Evolutionary conservation across 352 stramenopile genomes (phyloP), one percentile per base, ranked within the genome.

Genomic region (Phytopythium cucurbitacearum): DNA sequence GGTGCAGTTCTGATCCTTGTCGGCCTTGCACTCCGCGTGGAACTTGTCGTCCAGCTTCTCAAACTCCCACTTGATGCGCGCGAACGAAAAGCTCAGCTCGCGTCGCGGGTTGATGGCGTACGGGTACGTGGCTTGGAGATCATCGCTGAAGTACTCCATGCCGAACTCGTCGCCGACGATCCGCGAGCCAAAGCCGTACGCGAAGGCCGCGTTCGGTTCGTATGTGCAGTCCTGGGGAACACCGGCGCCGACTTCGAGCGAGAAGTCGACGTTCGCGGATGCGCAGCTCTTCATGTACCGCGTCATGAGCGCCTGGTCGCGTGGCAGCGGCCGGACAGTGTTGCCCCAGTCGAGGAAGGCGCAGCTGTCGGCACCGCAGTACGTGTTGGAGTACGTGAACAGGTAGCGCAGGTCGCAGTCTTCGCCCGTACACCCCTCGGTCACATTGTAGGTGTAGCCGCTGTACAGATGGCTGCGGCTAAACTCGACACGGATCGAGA

Each of bases 81-180:
- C 68, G 39, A 77, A 75, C 6, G 68, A 67, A n/a, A 77, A 59
- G 13, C 63, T 51, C 48, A 74, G 50, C 43, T 75, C 50, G 3
- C 65, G 68, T 5, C 68, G 55, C 12, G 65, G 55, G 10, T 67
- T 69, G 5, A 63, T 34, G 35, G 67, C 48, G 40, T 59, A 69
- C 11, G 65, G 68, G 2, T 1, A 21, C 4, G 35, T 21, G 3
- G 48, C 12, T 28, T 28, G 21, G 21, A 43, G 33, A 12, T 6
- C 16, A 6, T 51, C 8, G 5, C 34, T 36, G 21, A 49, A 40
- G 40, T 38, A 44, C 35, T 12, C 48, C 35, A 33, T 47, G 45
- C 35, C 12, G 34, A 62, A 62, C 8, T 16, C 12, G 35, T 57
- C 48, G 9, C 53, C 59, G 12, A 28, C 44, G 12, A 66, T 48